phyloP scores from a whole-genome alignment of 768 basidiomycete species.

The Termitomyces sp. region DNA sequence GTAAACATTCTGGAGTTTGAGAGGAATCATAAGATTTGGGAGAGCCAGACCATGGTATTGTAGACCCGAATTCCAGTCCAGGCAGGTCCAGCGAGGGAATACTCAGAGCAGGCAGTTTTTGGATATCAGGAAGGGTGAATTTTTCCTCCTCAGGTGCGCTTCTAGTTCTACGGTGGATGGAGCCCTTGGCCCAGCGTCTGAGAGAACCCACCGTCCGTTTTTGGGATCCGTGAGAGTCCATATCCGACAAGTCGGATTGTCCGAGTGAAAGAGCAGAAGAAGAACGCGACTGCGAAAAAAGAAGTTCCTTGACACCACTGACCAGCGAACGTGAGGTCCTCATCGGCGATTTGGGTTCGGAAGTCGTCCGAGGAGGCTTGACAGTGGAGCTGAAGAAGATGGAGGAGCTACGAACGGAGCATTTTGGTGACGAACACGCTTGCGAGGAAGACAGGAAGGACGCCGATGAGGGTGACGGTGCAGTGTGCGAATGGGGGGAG shows the following conservation, averaged over 20 bases:
- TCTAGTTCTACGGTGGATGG: constrained; percentile 44
- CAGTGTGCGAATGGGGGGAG: constrained; percentile 12
- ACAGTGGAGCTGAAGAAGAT: constrained; percentile 9
- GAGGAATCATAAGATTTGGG: constrained; percentile 7
- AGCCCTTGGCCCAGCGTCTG: constrained; percentile 44
- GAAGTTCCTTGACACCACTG: constrained; percentile 54
- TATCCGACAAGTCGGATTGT: constrained; percentile 6
- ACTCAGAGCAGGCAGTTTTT: constrained; percentile 12
- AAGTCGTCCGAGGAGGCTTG: constrained; percentile 6
- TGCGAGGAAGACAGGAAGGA: constrained; percentile 23
- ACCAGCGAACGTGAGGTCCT: constrained; percentile 44
- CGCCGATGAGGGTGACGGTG: constrained; percentile 34
- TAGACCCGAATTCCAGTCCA: constrained; percentile 18
- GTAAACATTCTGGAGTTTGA: constrained; percentile 1
- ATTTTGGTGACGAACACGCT: constrained; percentile 10
- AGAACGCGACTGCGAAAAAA: constrained; percentile 41
- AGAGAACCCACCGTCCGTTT: constrained; percentile 27
- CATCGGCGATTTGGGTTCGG: constrained; percentile 16
- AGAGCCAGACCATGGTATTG: constrained; percentile 10
- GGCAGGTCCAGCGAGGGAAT: constrained; percentile 17
- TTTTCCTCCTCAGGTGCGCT: constrained; percentile 38
- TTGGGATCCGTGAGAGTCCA: constrained; percentile 10
- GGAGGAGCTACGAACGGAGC: constrained; percentile 11
- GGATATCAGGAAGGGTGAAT: constrained; percentile 11
- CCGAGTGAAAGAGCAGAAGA: constrained; percentile 28